phyloP scores from a whole-genome alignment of 768 basidiomycete species.

The Mycena capillaripes region DNA sequence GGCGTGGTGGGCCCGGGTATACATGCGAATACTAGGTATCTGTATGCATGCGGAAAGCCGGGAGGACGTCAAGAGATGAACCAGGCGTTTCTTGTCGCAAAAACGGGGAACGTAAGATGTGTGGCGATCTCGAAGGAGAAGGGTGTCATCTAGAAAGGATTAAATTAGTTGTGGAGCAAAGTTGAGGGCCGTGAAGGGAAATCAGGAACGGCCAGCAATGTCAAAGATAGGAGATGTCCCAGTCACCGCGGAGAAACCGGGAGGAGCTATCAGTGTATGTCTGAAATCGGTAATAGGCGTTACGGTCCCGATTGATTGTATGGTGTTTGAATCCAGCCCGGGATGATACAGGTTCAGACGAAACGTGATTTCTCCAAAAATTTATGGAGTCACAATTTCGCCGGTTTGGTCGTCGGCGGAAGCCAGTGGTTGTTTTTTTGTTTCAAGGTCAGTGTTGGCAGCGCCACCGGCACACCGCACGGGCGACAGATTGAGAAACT shows the following conservation, averaged over 20 bases:
- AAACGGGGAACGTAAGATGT: not conserved
- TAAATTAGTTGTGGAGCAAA: conserved; percentile 17
- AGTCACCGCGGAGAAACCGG: not conserved
- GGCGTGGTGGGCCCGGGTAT: conserved; percentile 1
- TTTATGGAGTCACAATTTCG: no score
- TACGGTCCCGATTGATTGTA: not conserved
- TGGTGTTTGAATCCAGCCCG: no score
- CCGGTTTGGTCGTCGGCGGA: no score
- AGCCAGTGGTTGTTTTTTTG: no score
- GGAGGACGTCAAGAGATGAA: not conserved
- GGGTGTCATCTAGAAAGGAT: not conserved
- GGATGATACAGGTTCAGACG: no score
- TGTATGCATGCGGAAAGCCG: not conserved
- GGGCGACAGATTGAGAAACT: no score
- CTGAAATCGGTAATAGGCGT: conserved; percentile 6
- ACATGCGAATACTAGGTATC: not conserved
- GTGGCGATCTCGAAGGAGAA: not conserved
- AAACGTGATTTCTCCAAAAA: no score
- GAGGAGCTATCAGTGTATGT: not conserved
- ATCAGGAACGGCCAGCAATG: not conserved
- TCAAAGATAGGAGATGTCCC: not conserved
- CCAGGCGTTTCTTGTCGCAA: not conserved
- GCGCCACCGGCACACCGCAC: no score
- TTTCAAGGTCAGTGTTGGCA: no score
- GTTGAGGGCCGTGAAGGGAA: not conserved